These are phyloP conservation scores for Fusarium camptoceras DNA, from an alignment of 2,329 filamentous ascomycete genomes.

Conservation along the genomic window DNA sequence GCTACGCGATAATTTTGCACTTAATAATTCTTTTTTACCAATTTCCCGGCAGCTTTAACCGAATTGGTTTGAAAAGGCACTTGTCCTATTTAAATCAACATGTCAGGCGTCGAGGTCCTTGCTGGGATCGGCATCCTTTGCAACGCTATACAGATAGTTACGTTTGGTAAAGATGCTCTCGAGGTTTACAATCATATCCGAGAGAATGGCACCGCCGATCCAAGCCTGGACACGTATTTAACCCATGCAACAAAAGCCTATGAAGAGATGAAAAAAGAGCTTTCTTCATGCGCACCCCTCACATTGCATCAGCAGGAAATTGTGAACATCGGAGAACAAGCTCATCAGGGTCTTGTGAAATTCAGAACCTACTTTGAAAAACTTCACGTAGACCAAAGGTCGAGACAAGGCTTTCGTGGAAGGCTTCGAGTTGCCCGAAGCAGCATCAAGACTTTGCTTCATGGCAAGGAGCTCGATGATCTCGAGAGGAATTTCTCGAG, in stretches of 20 bases:
- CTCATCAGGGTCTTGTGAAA: not conserved
- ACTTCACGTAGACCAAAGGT: accelerated
- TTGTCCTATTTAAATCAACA: not conserved
- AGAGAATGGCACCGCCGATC: not conserved
- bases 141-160: not conserved
- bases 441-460: not conserved
- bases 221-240: not conserved
- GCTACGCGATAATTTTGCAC: too few species aligned
- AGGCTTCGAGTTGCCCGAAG: accelerated
- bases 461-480: accelerated
- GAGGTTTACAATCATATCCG: not conserved
- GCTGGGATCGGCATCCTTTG: not conserved
- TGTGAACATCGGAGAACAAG: accelerated
- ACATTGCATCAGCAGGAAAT: not conserved
- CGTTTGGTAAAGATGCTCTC: not conserved
- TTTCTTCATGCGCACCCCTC: accelerated
- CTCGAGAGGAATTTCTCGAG: not conserved
- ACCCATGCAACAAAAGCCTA: not conserved
- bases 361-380: not conserved
- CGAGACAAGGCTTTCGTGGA: not conserved
- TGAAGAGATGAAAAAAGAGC: not conserved
- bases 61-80: accelerated
- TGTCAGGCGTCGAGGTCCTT: not conserved
- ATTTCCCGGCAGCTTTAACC: too few species aligned
- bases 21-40: too few species aligned